Evolutionary conservation across 176 grass and related monocot species (phyloP).

Genomic region (Oryza officinalis): DNA sequence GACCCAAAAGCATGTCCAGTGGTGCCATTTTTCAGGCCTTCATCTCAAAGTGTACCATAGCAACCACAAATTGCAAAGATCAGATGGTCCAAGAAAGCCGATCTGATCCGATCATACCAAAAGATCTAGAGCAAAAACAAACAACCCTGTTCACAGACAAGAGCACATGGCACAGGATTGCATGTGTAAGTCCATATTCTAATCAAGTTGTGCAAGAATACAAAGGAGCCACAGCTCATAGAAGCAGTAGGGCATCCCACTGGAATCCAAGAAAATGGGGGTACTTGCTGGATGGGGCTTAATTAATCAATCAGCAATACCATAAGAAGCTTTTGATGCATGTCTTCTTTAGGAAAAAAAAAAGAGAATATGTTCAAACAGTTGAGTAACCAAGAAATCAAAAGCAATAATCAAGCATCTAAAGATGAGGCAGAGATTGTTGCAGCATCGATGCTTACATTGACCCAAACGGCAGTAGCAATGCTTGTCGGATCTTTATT

Average conservation of each 20-base stretch:
- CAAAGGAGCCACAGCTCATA: conserved; percentile 43
- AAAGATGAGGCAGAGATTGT: background rate
- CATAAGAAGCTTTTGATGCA: background rate
- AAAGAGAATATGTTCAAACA: no score
- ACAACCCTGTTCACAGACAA: conserved; percentile 42
- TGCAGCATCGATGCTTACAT: background rate
- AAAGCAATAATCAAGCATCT: conserved; percentile 5
- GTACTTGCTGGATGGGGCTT: conserved; percentile 6
- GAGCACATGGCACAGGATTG: conserved; percentile 40
- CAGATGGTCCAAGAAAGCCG: background rate
- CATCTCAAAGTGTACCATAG: background rate
- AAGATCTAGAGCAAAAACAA: conserved; percentile 25
- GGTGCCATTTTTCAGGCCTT: conserved; percentile 12
- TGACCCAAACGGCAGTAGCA: background rate
- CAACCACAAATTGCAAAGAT: conserved; percentile 24
- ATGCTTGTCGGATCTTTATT: background rate
- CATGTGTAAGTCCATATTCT: conserved; percentile 28
- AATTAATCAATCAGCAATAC: background rate
- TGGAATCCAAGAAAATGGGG: conserved; percentile 26
- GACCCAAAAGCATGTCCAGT: conserved; percentile 30
- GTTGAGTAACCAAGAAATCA: background rate
- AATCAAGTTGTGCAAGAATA: conserved; percentile 41
- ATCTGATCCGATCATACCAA: conserved; percentile 17
- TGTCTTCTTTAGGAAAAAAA: background rate
- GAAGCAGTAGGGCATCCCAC: conserved; percentile 41